Base-by-base conservation (phyloP, 768 basidiomycete species). In the Rhodotorula sphaerocarpa region DNA sequence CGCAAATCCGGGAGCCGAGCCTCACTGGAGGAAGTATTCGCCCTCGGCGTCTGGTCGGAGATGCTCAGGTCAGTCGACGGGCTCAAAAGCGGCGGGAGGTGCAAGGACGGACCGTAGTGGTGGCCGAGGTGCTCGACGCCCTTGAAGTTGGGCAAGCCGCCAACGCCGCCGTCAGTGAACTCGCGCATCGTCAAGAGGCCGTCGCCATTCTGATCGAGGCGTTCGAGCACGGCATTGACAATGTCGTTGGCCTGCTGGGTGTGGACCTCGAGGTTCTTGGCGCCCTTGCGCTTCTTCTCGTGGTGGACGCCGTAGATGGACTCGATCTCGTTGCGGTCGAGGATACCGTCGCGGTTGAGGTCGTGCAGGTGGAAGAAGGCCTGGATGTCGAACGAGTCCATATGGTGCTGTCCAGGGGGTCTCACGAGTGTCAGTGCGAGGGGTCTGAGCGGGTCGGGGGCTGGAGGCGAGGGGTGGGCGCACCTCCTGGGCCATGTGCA, bases 311-410 rank as follows among this genome's bases (percentile, higher is more conserved):
- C 93, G 69, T 99, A 99, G 43, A 99, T 84, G 25, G 91, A 90
- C 75, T 95, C 87, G 63, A 99, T 86, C 75, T 99, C 93, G 57
- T 84, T 84, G 61, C 79, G 79, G 73, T 88, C 85, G 85, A 90
- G 90, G 56, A 81, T 71, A 0, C 88, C 88, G 72, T 97, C 84
- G 43, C 86, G 78, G 76, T 97, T 84, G 60, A 99, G 79, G 77
- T 99, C 93, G 76, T 99, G 93, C 18, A 99, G 78, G 64, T 87
- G 84, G 81, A 95, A 93, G 82, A 99, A 99, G 74, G 89, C 88
- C 70, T 83, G 75, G 23, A 70, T 63, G 45, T 70, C 65, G 47
- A 66, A 70, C 16, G 53, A 56, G 33, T 73, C 90, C 87, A 59
- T 50, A 39, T 65, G 58, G 58, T 58, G 58, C 67, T 66, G 65